Base-by-base conservation (phyloP, 2,329 filamentous ascomycete genomes). In the Penicillium sp. region DNA sequence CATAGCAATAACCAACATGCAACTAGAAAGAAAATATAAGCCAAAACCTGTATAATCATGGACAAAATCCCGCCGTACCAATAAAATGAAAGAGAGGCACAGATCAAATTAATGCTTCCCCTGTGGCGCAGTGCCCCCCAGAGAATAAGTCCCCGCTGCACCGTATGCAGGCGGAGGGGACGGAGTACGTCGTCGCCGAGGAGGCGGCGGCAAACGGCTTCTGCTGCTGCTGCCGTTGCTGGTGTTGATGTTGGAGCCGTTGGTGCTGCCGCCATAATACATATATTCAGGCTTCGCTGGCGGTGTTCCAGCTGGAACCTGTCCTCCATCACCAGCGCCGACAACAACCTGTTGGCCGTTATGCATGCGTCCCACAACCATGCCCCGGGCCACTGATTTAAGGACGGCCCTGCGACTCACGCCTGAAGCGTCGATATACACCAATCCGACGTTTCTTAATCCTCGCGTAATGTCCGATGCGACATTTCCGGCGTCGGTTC, bases 351-450 rank as follows among this genome's bases (percentile, higher is more conserved):
- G 72, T 58, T 78, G 68, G 7, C 77, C 77, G 54, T 79, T 75
- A 43, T 71, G 74, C 74, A 79, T 78, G 38, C 71, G 73, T 21
- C 77, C 78, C 35, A 79, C 74, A 2, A 79, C 74, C 94, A 99
- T 97, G 42, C 94, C 91, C 78, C 96, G 97, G 20, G 92, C 94
- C 1, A 97, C 94, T 43, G 88, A 90, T 79, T 97, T 99, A 69
- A 99, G 83, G 45, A 99, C 85, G 0, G 94, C 94, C 60, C 87
- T 85, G 43, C 94, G 82, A 55, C 90, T 96, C 1, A 99, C 94
- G 35, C 94, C 94, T 0, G 92, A 88, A 1, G 95, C 93, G 65
- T 99, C 94, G 59, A 99, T 96, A 70, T 99, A 99, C 30, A 99
- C 94, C 26, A 99, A 80, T 5, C 92, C 94, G 7, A 97, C 94